A percentile compares a stretch with the other conserved stretches of the same genome.
These are phyloP conservation scores for Macaranga tanarius DNA, from an alignment of 441 rosid species.

Conservation along the genomic window DNA sequence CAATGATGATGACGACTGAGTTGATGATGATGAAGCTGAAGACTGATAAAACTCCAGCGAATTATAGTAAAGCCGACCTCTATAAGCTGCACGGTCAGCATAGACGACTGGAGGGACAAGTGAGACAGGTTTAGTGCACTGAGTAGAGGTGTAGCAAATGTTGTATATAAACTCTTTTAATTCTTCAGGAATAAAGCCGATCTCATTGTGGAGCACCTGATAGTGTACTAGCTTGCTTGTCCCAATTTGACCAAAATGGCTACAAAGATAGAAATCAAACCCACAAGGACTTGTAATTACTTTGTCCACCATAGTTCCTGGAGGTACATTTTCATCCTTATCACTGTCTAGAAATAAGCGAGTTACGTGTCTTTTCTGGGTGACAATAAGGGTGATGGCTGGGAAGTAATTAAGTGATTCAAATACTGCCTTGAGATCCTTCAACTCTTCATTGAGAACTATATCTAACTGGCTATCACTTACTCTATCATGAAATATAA, in stretches of 20 bases:
- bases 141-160: conserved; percentile 74
- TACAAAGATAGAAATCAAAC: conserved; percentile 65
- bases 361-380: conserved; percentile 71
- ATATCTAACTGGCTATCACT: conserved; percentile 75
- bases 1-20: conserved; percentile 31
- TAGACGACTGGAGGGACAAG: conserved; percentile 70
- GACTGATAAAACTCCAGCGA: conserved; percentile 43
- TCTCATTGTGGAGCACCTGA: conserved; percentile 60
- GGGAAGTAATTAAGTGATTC: conserved; percentile 40
- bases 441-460: conserved; percentile 69
- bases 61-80: conserved; percentile 65
- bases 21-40: conserved; percentile 33
- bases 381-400: conserved; percentile 57
- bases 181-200: conserved; percentile 47
- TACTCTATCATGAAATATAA: conserved; percentile 76
- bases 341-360: conserved; percentile 51
- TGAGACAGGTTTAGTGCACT: conserved; percentile 77
- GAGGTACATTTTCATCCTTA: conserved; percentile 49
- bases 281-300: conserved; percentile 53
- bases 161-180: conserved; percentile 59
- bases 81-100: conserved; percentile 65
- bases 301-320: conserved; percentile 76
- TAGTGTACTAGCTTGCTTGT: conserved; percentile 83
- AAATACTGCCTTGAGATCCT: conserved; percentile 46
- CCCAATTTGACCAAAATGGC: conserved; percentile 74